phyloP scores from a whole-genome alignment of 768 basidiomycete species.

The Tephrocybe sp. region DNA sequence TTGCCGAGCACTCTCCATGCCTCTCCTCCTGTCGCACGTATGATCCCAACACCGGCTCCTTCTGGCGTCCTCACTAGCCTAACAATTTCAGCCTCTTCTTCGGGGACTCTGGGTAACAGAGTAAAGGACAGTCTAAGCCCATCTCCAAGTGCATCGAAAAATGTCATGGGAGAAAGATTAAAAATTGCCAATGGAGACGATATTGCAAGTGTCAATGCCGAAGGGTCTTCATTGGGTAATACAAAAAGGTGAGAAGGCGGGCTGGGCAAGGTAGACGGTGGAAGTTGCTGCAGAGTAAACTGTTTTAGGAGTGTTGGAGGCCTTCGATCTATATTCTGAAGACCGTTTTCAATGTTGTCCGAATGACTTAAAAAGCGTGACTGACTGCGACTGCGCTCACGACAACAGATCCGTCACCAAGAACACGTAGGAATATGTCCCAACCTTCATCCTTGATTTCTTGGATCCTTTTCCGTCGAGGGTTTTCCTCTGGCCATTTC shows the following conservation, averaged over 20 bases:
- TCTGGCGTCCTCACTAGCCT: constrained; percentile 77
- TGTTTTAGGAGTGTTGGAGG: constrained; percentile 82
- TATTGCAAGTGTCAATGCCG: constrained; percentile 55
- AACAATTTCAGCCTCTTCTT: constrained; percentile 52
- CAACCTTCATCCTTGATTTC: constrained; percentile 71
- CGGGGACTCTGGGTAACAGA: constrained; percentile 33
- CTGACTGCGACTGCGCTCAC: constrained; percentile 73
- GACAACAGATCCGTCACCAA: constrained; percentile 71
- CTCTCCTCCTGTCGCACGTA: constrained; percentile 59
- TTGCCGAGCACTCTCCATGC: constrained; percentile 53
- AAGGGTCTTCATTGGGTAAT: constrained; percentile 43
- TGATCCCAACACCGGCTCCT: constrained; percentile 68
- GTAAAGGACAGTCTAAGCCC: constrained; percentile 45
- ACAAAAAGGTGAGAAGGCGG: constrained; percentile 52
- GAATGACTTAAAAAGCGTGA: constrained; percentile 8
- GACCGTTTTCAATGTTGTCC: background rate
- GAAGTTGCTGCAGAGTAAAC: constrained; percentile 68
- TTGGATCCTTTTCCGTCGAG: constrained; percentile 42
- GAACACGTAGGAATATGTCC: constrained; percentile 76
- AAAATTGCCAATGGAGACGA: constrained; percentile 65
- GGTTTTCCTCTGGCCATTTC: constrained; percentile 38
- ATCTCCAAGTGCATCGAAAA: constrained; percentile 60
- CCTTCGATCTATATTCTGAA: constrained; percentile 82
- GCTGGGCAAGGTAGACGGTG: constrained; percentile 43
- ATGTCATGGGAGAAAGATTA: constrained; percentile 51